Base-by-base conservation (phyloP, 2,329 filamentous ascomycete species). In the Alternaria sp. region DNA sequence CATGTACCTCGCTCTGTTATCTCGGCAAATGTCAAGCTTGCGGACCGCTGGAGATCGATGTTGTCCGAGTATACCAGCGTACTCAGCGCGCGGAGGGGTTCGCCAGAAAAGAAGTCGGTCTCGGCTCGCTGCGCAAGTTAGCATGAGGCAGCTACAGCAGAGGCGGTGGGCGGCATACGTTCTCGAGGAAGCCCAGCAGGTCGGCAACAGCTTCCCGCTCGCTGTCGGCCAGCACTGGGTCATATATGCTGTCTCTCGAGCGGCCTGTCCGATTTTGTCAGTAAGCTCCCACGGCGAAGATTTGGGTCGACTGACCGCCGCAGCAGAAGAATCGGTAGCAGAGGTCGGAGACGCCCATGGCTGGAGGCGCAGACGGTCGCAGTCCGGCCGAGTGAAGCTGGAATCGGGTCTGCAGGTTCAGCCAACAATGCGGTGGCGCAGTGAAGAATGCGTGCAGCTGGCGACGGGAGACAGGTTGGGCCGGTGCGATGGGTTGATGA, bases 41-140 rank as follows among this genome's bases (percentile, higher is more conserved):
- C 96, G 83, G 96, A 98, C 70, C 96, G 89, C 83, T 99, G 96
- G 57, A 99, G 87, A 80, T 99, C 96, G 79, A 99, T 94, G 83
- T 99, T 99, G 81, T 98, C 94, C 61, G 96, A 99, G 81, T 97
- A 99, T 61, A 99, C 96, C 25, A 99, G 88, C 12, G 95, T 99
- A 82, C 93, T 97, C 61, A 99, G 85, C 49, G 96, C 95, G 81
- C 92, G 91, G 61, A 99, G 89, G 49, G 96, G 96, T 77, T 97
- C 94, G 81, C 96, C 96, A 40, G 92, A 91, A 83, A 99, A 99
- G 88, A 99, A 99, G 81, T 99, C 95, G 74, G 94, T 98, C 81
- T 99, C 96, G 78, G 90, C 91, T 78, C 96, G 91, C 96, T 97
- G 80, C 45, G 32, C 47, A 51, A 26, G 75, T 78, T 82, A 77